Evolutionary conservation across 2,329 filamentous ascomycete species (phyloP).

Genomic region (Akanthomyces uredinophilus): DNA sequence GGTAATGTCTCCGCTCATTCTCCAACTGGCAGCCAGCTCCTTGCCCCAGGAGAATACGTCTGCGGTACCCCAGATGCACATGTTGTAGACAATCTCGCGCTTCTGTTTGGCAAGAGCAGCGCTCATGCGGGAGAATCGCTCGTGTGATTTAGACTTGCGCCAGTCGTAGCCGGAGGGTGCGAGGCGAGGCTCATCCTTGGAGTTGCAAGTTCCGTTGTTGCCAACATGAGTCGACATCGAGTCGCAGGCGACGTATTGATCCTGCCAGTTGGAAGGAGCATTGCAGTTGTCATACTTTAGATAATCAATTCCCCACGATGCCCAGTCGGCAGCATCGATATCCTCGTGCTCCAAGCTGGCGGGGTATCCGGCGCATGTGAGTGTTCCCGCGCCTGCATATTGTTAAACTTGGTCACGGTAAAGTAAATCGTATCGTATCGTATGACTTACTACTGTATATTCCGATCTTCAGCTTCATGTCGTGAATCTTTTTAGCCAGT

Average conservation of each 20-base stretch:
- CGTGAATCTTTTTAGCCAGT: constrained; percentile 49
- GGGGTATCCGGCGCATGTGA: constrained; percentile 26
- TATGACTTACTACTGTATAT: constrained; percentile 48
- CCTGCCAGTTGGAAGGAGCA: not conserved
- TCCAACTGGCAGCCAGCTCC: constrained; percentile 42
- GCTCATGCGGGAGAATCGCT: constrained; percentile 47
- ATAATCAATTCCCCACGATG: constrained; percentile 53
- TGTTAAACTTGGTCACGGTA: not conserved
- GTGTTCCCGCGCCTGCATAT: constrained; percentile 14
- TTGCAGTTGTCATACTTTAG: constrained; percentile 12
- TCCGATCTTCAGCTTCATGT: constrained; percentile 54
- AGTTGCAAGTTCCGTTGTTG: constrained; percentile 10
- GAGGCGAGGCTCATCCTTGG: constrained; percentile 25
- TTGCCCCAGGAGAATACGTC: constrained; percentile 47
- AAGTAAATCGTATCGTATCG: not conserved
- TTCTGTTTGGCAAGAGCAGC: constrained; percentile 42
- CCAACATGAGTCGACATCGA: not conserved
- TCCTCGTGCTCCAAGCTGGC: constrained; percentile 52
- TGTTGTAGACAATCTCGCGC: constrained; percentile 43
- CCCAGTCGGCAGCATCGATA: constrained; percentile 53
- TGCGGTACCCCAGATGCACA: constrained; percentile 51
- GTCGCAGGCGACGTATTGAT: constrained; percentile 9
- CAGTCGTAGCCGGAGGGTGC: constrained; percentile 47
- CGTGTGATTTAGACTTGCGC: constrained; percentile 39
- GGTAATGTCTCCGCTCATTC: constrained; percentile 39